Base-by-base conservation (phyloP, 2,329 filamentous ascomycete species). In the Pseudonectria foliicola region DNA sequence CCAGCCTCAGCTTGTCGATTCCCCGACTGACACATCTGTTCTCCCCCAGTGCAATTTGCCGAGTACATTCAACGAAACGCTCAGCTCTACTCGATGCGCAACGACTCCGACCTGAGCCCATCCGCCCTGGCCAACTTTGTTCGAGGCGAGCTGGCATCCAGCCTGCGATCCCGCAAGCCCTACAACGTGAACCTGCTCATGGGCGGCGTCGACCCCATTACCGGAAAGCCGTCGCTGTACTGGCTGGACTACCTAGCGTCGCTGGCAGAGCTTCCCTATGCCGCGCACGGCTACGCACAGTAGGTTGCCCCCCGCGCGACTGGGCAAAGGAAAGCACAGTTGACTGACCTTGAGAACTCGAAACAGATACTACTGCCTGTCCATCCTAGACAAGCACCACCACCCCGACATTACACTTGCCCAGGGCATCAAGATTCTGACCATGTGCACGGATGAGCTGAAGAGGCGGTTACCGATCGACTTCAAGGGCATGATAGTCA, bases 61-160 rank as follows among this genome's bases (percentile, higher is more conserved):
- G 92, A 98, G 70, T 98, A 90, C 70, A 93, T 98, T 63, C 89
- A 96, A 77, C 89, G 90, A 61, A 98, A 98, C 65, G 82, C 92
- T 45, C 87, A 95, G 67, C 83, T 98, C 59, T 98, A 98, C 70
- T 88, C 85, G 50, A 98, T 96, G 89, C 87, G 93, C 59, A 96
- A 96, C 63, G 85, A 88, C 64, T 84, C 84, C 58, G 87, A 95
- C 56, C 79, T 98, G 42, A 87, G 86, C 29, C 90, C 92, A 8
- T 81, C 82, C 25, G 92, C 87, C 26, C 81, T 95, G 37, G 86
- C 89, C 43, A 81, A 86, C 69, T 98, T 95, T 61, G 88, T 98
- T 52, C 86, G 92, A 49, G 83, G 84, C 59, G 89, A 98, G 67
- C 80, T 98, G 44, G 92, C 93, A 29, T 82, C 81, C 42, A 92